phyloP scores from a whole-genome alignment of 495 filamentous ascomycete species.

The Saxophila tyrrhenica region DNA sequence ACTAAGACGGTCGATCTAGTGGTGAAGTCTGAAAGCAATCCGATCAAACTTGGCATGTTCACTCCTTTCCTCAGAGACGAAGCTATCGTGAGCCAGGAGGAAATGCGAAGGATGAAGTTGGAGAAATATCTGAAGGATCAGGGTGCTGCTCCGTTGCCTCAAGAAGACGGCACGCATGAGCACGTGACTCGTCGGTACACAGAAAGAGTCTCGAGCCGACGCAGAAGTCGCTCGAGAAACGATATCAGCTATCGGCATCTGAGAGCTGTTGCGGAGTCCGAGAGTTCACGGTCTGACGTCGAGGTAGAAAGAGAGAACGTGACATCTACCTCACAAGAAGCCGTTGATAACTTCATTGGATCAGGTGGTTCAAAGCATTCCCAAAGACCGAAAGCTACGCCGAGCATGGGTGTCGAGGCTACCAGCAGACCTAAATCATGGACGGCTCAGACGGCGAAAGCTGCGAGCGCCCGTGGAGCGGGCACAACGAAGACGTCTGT shows the following conservation, averaged over 20 bases:
- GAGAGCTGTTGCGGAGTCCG: neutral
- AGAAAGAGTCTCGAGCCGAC: neutral
- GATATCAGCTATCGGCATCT: slow-evolving; percentile 13
- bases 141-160: neutral
- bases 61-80: slow-evolving; percentile 8
- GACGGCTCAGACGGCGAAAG: neutral
- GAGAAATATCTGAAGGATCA: neutral
- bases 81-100: slow-evolving; percentile 7
- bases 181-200: neutral
- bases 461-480: neutral
- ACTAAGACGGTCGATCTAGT: slow-evolving; percentile 5
- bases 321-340: neutral
- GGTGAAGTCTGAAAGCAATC: slow-evolving; percentile 5
- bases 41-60: slow-evolving; percentile 11
- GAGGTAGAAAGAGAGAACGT: neutral
- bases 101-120: slow-evolving; percentile 3
- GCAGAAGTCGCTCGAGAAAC: neutral
- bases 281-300: neutral
- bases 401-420: neutral
- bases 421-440: neutral
- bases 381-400: neutral
- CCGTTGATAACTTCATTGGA: neutral
- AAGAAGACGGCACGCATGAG: neutral
- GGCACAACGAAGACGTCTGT: neutral
- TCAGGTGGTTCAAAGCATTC: neutral